phyloP scores from a whole-genome alignment of 2,329 filamentous ascomycete species.

The Xylaria sp. region DNA sequence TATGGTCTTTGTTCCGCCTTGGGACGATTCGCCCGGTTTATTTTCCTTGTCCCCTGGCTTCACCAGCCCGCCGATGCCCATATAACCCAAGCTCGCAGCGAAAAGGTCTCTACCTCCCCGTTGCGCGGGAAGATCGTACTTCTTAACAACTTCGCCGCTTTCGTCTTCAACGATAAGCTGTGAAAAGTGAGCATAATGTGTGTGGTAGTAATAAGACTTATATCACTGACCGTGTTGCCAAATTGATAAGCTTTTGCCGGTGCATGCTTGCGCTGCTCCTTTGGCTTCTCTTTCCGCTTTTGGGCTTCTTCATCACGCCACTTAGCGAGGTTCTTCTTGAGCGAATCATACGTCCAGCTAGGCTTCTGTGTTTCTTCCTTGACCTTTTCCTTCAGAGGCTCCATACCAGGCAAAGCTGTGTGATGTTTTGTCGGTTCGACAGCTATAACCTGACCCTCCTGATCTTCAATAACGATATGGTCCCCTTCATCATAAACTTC shows the following conservation, averaged over 20 bases:
- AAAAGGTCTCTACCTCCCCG: constrained; percentile 51
- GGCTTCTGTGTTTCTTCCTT: constrained; percentile 45
- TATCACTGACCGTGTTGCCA: constrained; percentile 69
- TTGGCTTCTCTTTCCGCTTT: constrained; percentile 65
- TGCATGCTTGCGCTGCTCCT: constrained; percentile 63
- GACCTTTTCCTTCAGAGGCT: constrained; percentile 40
- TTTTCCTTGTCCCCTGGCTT: constrained; percentile 48
- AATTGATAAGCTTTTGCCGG: constrained; percentile 86
- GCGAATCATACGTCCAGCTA: constrained; percentile 50
- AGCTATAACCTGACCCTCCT: constrained; percentile 83
- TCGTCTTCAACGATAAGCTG: constrained; percentile 87
- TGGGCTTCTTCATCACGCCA: constrained; percentile 65
- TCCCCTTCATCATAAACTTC: constrained; percentile 83
- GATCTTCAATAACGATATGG: constrained; percentile 80
- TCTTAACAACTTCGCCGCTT: constrained; percentile 84
- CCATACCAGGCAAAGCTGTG: constrained; percentile 23
- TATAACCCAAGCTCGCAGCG: constrained; percentile 57
- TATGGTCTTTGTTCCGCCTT: constrained; percentile 37
- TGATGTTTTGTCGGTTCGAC: constrained; percentile 54
- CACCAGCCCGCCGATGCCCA: constrained; percentile 55
- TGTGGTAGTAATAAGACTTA: neutral
- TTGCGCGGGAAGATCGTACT: constrained; percentile 72
- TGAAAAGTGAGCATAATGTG: neutral
- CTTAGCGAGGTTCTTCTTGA: constrained; percentile 57
- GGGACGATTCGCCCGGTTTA: constrained; percentile 37